Base-by-base conservation (phyloP, 1,284 basidiomycete species). In the Phenoliferia sp. region DNA sequence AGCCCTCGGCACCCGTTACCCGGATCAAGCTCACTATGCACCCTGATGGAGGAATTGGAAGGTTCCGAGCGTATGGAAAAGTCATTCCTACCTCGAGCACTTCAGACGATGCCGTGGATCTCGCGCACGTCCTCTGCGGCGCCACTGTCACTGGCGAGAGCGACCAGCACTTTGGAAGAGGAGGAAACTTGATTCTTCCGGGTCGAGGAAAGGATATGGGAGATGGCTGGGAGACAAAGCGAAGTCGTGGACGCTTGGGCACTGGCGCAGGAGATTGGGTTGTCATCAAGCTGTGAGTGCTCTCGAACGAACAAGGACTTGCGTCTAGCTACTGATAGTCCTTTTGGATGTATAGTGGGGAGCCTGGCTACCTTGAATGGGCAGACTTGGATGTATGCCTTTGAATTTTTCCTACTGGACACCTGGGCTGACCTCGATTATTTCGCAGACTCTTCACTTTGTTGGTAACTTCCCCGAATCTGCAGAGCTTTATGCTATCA, bases 201-300 rank as follows among this genome's bases (percentile, higher is more conserved):
- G 95, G 95, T 36, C 82, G 95, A 78, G 90, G 90, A 78, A 76
- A 77, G 77, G 77, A 67, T 44, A 99, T 99, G 94, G 88, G 93
- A 22, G 94, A 98, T 77, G 95, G 96, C 7, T 99, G 95, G 96
- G 95, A 99, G 80, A 98, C 95, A 1, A 92, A 90, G 78, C 86
- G 96, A 65, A 94, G 89, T 74, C 84, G 95, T 61, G 82, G 70
- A 1, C 22, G 72, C 50, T 34, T 71, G 1, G 72, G 83, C 55
- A 83, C 85, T 63, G 88, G 87, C 60, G 88, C 96, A 76, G 90
- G 87, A 66, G 94, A 99, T 76, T 97, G 92, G 90, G 89, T 87
- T 3, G 85, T 98, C 65, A 88, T 96, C 71, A 89, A 88, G 80
- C 83, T 99, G 89, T 93, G 77, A 80, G 88, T 81, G 39, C 44